These are phyloP conservation scores for Talaromyces sp. DNA, from an alignment of 2,329 filamentous ascomycete species.

Conservation along the genomic window DNA sequence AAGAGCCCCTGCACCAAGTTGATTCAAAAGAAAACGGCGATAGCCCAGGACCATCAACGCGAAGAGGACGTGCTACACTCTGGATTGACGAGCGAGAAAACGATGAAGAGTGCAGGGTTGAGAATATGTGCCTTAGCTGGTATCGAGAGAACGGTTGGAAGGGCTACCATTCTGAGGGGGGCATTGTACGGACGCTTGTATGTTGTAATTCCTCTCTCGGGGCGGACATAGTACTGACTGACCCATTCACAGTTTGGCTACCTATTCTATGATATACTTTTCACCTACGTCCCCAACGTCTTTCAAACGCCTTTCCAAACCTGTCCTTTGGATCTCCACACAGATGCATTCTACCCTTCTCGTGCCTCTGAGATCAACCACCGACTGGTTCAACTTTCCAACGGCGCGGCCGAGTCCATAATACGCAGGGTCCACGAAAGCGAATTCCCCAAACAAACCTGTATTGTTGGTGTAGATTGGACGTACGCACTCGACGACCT, in stretches of 20 bases:
- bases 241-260: slow-evolving; percentile 62
- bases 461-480: slow-evolving; percentile 91
- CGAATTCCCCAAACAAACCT: slow-evolving; percentile 70
- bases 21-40: slow-evolving; percentile 22
- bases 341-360: slow-evolving; percentile 84
- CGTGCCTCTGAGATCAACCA: slow-evolving; percentile 88
- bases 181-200: slow-evolving; percentile 80
- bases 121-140: slow-evolving; percentile 87
- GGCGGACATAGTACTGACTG: not conserved
- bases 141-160: slow-evolving; percentile 87
- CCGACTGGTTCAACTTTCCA: slow-evolving; percentile 80
- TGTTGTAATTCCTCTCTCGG: slow-evolving; percentile 11
- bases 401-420: slow-evolving; percentile 69
- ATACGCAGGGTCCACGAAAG: slow-evolving; percentile 66
- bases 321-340: slow-evolving; percentile 87
- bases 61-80: slow-evolving; percentile 60
- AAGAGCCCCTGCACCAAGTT: slow-evolving; percentile 30
- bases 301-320: slow-evolving; percentile 96
- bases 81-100: slow-evolving; percentile 79
- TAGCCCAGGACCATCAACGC: slow-evolving; percentile 20
- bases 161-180: slow-evolving; percentile 89
- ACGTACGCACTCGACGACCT: slow-evolving; percentile 77
- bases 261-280: slow-evolving; percentile 90
- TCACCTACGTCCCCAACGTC: slow-evolving; percentile 90
- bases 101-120: slow-evolving; percentile 76